Conservation (phyloP, 768 basidiomycete species). For the Amanita subjunquillea region DNA sequence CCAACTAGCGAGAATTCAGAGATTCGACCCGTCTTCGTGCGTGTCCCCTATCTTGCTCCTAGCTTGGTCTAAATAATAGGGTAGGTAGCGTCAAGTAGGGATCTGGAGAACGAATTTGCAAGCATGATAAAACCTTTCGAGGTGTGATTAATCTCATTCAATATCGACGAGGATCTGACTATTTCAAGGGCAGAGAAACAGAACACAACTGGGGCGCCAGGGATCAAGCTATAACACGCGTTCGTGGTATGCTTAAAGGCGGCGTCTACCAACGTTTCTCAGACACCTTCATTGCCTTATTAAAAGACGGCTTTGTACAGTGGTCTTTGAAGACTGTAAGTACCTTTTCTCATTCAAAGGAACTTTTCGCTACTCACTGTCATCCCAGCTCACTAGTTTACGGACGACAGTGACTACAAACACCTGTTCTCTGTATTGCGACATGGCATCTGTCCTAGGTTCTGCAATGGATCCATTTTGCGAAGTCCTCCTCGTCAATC, state of each 20-base stretch:
- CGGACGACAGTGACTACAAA: slow-evolving; percentile 84
- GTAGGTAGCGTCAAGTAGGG: slow-evolving; percentile 78
- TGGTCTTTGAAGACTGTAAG: slow-evolving; percentile 79
- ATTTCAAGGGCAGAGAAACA: slow-evolving; percentile 78
- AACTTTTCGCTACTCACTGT: slow-evolving; percentile 1
- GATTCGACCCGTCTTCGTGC: slow-evolving; percentile 61
- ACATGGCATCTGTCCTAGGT: slow-evolving; percentile 61
- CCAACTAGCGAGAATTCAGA: slow-evolving; percentile 30
- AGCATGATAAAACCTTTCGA: slow-evolving; percentile 75
- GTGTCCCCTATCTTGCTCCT: slow-evolving; percentile 14
- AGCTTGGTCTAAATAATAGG: not conserved
- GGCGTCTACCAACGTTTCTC: slow-evolving; percentile 66
- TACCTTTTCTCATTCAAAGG: not conserved
- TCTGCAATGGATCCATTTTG: slow-evolving; percentile 67
- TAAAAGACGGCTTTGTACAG: slow-evolving; percentile 75
- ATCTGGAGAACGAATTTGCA: slow-evolving; percentile 80
- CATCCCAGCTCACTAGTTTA: slow-evolving; percentile 65
- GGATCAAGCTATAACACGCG: slow-evolving; percentile 65
- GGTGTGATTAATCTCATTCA: slow-evolving; percentile 26
- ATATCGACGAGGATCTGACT: not conserved
- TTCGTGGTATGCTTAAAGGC: slow-evolving; percentile 86
- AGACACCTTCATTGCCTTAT: slow-evolving; percentile 62
- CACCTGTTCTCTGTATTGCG: slow-evolving; percentile 67
- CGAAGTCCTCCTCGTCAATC: slow-evolving; percentile 64
- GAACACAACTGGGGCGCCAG: slow-evolving; percentile 92